A percentile compares a stretch with the other conserved stretches of the same genome.
These are phyloP conservation scores for Aureobasidium sp. DNA, from an alignment of 2,329 filamentous ascomycete species.

Conservation along the genomic window DNA sequence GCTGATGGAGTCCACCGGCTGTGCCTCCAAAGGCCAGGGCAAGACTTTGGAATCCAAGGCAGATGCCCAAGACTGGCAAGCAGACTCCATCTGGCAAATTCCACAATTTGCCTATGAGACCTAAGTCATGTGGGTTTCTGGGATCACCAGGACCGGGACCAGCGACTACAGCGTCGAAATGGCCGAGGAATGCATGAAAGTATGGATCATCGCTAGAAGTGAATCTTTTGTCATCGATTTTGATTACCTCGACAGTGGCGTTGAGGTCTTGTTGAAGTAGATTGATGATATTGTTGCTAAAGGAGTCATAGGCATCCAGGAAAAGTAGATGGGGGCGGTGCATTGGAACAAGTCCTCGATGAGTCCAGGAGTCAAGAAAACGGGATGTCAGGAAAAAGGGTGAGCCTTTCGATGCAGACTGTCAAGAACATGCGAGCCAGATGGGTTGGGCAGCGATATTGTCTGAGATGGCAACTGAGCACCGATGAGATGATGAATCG, in stretches of 20 bases:
- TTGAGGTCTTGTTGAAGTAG: conserved; percentile 63
- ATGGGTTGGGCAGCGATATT: not conserved
- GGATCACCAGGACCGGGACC: conserved; percentile 88
- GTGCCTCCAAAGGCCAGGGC: conserved; percentile 58
- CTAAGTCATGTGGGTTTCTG: conserved; percentile 63
- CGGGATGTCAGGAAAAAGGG: conserved; percentile 13
- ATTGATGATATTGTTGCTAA: conserved; percentile 88
- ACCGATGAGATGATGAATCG: not conserved
- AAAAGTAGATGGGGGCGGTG: conserved; percentile 54
- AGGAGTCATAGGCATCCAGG: conserved; percentile 93
- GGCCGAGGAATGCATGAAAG: conserved; percentile 39
- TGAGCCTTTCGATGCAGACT: conserved; percentile 4
- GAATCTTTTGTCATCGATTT: conserved; percentile 49
- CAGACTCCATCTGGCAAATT: conserved; percentile 47
- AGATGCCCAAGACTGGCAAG: conserved; percentile 78
- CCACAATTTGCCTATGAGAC: conserved; percentile 74
- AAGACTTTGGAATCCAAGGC: conserved; percentile 80
- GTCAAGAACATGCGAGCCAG: conserved; percentile 10
- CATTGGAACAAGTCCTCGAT: conserved; percentile 15
- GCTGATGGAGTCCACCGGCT: conserved; percentile 59
- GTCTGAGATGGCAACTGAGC: not conserved
- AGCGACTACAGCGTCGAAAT: conserved; percentile 78
- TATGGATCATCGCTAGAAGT: conserved; percentile 27
- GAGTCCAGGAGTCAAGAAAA: not conserved
- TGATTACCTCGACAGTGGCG: conserved; percentile 57